Evolutionary conservation across 148 eudicot species (phyloP).

Genomic region (Hydrangea macrophylla): DNA sequence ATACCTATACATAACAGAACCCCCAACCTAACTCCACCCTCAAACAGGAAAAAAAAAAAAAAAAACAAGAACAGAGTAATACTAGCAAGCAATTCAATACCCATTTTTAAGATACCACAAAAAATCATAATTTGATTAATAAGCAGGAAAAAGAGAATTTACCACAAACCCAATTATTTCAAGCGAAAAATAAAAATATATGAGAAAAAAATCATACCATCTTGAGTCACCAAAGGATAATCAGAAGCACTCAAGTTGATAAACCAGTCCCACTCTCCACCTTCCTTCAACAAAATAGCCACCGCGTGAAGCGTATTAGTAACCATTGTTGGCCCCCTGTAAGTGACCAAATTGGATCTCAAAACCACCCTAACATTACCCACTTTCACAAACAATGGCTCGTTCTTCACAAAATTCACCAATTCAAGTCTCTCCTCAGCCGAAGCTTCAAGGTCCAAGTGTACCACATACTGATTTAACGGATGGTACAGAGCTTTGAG

Average conservation of each 20-base stretch:
- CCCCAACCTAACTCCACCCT: not conserved
- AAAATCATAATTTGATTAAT: not conserved
- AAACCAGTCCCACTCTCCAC: constrained; percentile 72
- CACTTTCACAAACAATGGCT: constrained; percentile 42
- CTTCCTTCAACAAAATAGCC: constrained; percentile 62
- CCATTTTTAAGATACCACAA: not conserved
- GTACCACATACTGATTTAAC: constrained; percentile 58
- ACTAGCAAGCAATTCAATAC: not conserved
- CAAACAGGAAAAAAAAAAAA: not conserved
- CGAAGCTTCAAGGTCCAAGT: constrained; percentile 67
- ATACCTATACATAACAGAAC: not conserved
- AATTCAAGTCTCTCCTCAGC: constrained; percentile 56
- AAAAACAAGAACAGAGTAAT: not conserved
- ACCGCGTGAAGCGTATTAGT: constrained; percentile 72
- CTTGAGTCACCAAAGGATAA: constrained; percentile 78
- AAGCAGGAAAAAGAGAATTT: not conserved
- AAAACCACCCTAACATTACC: constrained; percentile 64
- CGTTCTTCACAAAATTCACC: constrained; percentile 44
- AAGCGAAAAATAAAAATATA: not conserved
- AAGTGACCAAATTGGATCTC: constrained; percentile 75
- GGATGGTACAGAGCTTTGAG: constrained; percentile 73
- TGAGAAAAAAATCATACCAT: constrained; percentile 40
- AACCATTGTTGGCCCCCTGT: constrained; percentile 83
- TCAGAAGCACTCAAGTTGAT: constrained; percentile 81
- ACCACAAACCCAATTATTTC: not conserved